A percentile compares a stretch with the other conserved stretches of the same genome.
Conservation (phyloP, 345 rosid genomes). For the Linum trigynum region DNA sequence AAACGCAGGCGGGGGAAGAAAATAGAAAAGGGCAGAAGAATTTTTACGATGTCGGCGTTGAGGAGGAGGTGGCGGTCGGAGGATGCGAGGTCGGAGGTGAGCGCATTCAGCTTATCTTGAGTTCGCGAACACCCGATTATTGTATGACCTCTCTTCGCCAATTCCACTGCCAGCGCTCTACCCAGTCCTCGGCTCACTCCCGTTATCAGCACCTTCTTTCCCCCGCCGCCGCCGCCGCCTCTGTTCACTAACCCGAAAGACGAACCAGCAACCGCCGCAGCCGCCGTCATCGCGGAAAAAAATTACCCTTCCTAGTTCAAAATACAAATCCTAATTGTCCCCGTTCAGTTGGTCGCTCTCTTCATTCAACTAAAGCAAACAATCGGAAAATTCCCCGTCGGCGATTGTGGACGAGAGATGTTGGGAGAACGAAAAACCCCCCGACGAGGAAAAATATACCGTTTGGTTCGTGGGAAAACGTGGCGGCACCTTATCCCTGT, state of each 20-base stretch:
- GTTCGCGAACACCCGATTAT: constrained; percentile 87
- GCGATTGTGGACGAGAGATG: no score
- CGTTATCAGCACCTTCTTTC: constrained; percentile 48
- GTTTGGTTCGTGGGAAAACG: not conserved
- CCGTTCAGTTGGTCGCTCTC: not conserved
- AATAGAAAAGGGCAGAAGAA: not conserved
- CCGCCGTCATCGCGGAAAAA: constrained; percentile 1
- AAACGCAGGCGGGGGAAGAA: not conserved
- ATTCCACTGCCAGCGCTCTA: constrained; percentile 74
- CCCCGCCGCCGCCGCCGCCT: constrained; percentile 1
- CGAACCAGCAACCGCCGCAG: constrained; percentile 16
- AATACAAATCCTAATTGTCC: not conserved
- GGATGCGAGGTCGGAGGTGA: constrained; percentile 48
- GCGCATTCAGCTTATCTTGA: constrained; percentile 60
- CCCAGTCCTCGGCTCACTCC: constrained; percentile 92
- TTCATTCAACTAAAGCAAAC: no score
- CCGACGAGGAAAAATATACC: no score
- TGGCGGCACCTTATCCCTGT: no score
- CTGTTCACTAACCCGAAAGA: constrained; percentile 22
- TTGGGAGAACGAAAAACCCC: no score
- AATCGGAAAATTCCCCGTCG: no score
- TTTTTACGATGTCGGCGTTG: constrained; percentile 56
- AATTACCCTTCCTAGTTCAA: no score
- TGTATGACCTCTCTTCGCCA: constrained; percentile 79
- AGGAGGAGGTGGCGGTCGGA: constrained; percentile 49